phyloP scores from a whole-genome alignment of 2,329 filamentous ascomycete genomes.

The Podosphaera aphanis region DNA sequence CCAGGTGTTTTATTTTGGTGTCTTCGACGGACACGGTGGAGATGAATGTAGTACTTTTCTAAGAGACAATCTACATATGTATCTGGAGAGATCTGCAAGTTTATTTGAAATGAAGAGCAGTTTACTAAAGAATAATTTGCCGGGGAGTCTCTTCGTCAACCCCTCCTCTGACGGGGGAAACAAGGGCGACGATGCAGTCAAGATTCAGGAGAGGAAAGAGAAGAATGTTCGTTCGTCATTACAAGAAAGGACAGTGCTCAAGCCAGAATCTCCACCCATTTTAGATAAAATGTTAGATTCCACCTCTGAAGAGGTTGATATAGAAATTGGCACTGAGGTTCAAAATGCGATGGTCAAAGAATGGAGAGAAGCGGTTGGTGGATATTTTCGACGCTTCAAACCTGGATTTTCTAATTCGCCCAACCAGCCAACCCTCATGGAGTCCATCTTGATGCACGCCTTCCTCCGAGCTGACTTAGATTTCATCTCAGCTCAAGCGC shows the following conservation, averaged over 20 bases:
- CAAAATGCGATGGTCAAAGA: slow-evolving; percentile 48
- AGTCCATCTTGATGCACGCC: slow-evolving; percentile 68
- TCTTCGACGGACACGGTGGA: slow-evolving; percentile 92
- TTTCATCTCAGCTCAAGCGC: slow-evolving; percentile 73
- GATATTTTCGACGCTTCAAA: slow-evolving; percentile 80
- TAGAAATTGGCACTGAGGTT: slow-evolving; percentile 37
- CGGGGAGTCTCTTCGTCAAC: background rate
- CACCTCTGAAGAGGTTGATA: slow-evolving; percentile 18
- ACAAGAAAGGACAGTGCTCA: background rate
- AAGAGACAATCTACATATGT: slow-evolving; percentile 61
- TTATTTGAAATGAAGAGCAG: slow-evolving; percentile 62
- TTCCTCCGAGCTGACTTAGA: slow-evolving; percentile 87
- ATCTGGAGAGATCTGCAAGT: slow-evolving; percentile 60
- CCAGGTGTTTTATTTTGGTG: slow-evolving; percentile 89
- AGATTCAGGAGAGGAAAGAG: slow-evolving; percentile 12
- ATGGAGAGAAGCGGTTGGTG: slow-evolving; percentile 70
- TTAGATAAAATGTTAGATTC: slow-evolving; percentile 7
- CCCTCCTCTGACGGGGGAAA: background rate
- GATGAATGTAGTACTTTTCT: slow-evolving; percentile 72
- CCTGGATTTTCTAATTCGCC: slow-evolving; percentile 39
- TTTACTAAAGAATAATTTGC: slow-evolving; percentile 24
- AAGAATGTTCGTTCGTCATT: background rate
- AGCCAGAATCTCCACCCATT: slow-evolving; percentile 3
- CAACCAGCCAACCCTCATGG: slow-evolving; percentile 31
- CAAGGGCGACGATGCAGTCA: background rate